A percentile compares a stretch with the other conserved stretches of the same genome.
These are phyloP conservation scores for Pseudoscleropodium purum DNA, from an alignment of 225 moss, liverwort and hornwort species.

Conservation along the genomic window DNA sequence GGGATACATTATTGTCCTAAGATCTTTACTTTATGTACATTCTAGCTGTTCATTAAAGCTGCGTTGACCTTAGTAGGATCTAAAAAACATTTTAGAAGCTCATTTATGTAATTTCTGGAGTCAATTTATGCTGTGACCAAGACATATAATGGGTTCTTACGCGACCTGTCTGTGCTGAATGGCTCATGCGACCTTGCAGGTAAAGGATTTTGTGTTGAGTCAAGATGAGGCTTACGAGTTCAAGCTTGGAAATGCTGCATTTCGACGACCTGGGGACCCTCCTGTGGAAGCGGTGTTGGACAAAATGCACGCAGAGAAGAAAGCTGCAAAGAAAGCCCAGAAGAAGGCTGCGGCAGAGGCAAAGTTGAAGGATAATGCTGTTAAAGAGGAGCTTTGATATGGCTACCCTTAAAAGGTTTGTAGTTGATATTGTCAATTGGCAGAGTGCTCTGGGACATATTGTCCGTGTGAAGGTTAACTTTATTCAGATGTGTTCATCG, in stretches of 20 bases:
- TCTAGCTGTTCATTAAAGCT: not conserved
- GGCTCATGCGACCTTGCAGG: slow-evolving; percentile 26
- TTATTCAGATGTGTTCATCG: not conserved
- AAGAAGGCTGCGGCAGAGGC: slow-evolving; percentile 17
- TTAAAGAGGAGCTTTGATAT: slow-evolving; percentile 32
- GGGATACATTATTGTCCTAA: not conserved
- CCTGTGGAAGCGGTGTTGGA: slow-evolving; percentile 74
- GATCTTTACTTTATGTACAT: not conserved
- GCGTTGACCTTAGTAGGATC: not conserved
- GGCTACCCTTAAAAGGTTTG: not conserved
- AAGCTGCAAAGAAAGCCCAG: slow-evolving; percentile 8
- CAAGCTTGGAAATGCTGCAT: slow-evolving; percentile 70
- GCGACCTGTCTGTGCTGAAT: not conserved
- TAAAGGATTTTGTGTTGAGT: slow-evolving; percentile 85
- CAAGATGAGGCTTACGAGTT: slow-evolving; percentile 95
- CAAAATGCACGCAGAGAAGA: slow-evolving; percentile 40
- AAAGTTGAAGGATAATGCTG: slow-evolving; percentile 16
- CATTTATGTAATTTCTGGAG: not conserved
- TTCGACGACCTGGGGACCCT: slow-evolving; percentile 87
- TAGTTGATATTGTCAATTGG: not conserved
- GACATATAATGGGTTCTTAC: not conserved
- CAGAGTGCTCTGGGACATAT: not conserved
- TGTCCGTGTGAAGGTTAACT: not conserved
- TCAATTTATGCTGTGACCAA: not conserved
- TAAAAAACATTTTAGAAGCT: not conserved